Base-by-base conservation (phyloP, 495 filamentous ascomycete species). In the Echria macrotheca region DNA sequence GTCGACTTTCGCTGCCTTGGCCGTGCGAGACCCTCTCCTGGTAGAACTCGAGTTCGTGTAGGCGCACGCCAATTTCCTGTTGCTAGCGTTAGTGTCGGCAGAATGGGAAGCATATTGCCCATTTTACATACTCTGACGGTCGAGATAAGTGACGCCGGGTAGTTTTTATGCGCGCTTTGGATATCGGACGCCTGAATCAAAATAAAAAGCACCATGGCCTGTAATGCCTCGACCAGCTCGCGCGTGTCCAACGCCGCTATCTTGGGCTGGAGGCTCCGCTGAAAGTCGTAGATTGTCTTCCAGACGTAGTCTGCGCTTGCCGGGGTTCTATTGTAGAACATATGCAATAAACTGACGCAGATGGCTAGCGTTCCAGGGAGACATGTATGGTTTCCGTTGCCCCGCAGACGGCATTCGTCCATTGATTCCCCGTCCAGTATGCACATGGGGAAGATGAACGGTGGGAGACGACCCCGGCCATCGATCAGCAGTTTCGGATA, bases 391-490 rank as follows among this genome's bases (percentile, higher is more conserved):
- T 49, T 49, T 2, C 46, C 46, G 6, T 29, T 40, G 1, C 33
- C 46, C 9, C 15, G 23, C 4, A 35, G 9, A 2, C 21, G 24
- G 35, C 46, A 49, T 19, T 39, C 46, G 6, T 39, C 22, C 21
- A 24, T 18, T 1, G 33, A 19, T 18, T 29, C 40, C 2, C 46
- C 46, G 3, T 49, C 46, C 1, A 49, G 35, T n/a, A 49, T 35
- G n/a, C 46, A 49, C 14, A 18, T 33, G 22, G 46, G 46, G 35
- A 26, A 26, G 2, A 49, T 49, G 33, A 49, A 49, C 2, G 46
- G 35, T 1, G 46, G 46, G n/a, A 49, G 46, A 14, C 12, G 5
- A 8, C 46, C 46, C 5, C 23, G 19, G 1, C 33, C 33, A 14
- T 49, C 35, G 11, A 40, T 21, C 46, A 49, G 25, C 46, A 39